These are phyloP conservation scores for Aurifilum marmelostoma DNA, from an alignment of 2,329 filamentous ascomycete genomes.

Conservation along the genomic window DNA sequence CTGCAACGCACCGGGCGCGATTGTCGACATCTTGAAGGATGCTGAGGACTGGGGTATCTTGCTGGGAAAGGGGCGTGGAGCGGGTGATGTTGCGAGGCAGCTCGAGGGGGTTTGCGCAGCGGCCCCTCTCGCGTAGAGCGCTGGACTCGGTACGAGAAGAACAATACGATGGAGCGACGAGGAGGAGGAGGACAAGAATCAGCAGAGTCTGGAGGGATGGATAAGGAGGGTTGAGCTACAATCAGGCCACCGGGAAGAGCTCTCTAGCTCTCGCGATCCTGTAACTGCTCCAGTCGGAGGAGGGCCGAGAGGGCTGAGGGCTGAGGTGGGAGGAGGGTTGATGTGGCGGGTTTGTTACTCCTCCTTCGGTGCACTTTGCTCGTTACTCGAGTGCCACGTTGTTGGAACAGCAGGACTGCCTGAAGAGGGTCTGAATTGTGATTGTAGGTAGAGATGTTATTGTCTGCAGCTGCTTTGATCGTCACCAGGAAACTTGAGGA, in stretches of 20 bases:
- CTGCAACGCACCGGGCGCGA: conserved; percentile 74
- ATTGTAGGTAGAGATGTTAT: neutral
- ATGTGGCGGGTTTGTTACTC: too few species aligned
- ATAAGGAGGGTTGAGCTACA: neutral
- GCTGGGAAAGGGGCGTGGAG: neutral
- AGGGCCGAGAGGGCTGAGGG: neutral
- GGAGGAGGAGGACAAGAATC: neutral
- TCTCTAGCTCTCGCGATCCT: neutral
- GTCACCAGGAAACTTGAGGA: neutral
- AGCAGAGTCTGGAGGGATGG: neutral
- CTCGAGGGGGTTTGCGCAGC: neutral
- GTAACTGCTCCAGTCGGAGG: neutral
- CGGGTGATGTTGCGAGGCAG: neutral
- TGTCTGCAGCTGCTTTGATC: neutral
- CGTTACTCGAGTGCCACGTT: neutral
- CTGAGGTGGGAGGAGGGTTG: neutral
- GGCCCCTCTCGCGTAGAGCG: neutral
- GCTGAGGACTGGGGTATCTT: neutral
- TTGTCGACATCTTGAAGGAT: conserved; percentile 73
- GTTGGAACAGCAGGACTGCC: neutral
- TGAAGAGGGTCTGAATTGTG: neutral
- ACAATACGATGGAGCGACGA: neutral
- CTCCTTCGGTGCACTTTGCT: neutral
- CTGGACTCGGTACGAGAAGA: neutral
- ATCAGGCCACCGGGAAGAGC: neutral